Percentiles rank a stretch among this genome's conserved stretches.
phyloP scores from a whole-genome alignment of 176 grass and related monocot species.

The Aegilops umbellulata region DNA sequence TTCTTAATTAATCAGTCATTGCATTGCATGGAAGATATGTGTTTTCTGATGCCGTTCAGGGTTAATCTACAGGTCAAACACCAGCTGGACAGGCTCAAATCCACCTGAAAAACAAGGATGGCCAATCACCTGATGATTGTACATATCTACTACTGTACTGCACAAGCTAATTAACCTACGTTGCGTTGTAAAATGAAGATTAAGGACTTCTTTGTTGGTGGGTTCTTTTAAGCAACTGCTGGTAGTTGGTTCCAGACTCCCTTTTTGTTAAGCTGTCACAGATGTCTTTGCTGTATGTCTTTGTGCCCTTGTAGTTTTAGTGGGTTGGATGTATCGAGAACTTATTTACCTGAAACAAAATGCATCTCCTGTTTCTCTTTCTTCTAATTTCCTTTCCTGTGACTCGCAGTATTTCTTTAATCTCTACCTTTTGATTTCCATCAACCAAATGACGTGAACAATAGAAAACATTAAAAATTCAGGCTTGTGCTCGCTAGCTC shows the following conservation, averaged over 20 bases:
- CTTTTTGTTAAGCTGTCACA: not conserved
- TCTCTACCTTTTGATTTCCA: not conserved
- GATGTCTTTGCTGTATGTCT: not conserved
- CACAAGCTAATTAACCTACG: not conserved
- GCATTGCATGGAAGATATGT: not conserved
- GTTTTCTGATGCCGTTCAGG: conserved; percentile 9
- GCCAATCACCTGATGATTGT: conserved; percentile 1
- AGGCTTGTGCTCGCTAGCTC: not conserved
- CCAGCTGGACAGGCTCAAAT: conserved; percentile 67
- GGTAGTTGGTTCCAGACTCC: not conserved
- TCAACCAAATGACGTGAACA: not conserved
- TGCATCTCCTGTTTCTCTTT: not conserved
- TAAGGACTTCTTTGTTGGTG: not conserved
- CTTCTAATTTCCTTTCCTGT: not conserved
- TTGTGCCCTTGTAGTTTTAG: not conserved
- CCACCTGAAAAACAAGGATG: conserved; percentile 32
- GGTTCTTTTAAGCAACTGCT: not conserved
- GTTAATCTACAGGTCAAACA: conserved; percentile 53
- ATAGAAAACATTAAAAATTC: not conserved
- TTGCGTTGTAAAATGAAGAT: conserved; percentile 13
- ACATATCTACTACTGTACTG: conserved; percentile 29
- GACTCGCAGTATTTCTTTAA: not conserved
- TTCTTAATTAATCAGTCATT: not conserved
- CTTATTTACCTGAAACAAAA: not conserved
- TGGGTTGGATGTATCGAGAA: not conserved